phyloP scores from a whole-genome alignment of 176 grass and related monocot genomes.

The Paspalum vaginatum region DNA sequence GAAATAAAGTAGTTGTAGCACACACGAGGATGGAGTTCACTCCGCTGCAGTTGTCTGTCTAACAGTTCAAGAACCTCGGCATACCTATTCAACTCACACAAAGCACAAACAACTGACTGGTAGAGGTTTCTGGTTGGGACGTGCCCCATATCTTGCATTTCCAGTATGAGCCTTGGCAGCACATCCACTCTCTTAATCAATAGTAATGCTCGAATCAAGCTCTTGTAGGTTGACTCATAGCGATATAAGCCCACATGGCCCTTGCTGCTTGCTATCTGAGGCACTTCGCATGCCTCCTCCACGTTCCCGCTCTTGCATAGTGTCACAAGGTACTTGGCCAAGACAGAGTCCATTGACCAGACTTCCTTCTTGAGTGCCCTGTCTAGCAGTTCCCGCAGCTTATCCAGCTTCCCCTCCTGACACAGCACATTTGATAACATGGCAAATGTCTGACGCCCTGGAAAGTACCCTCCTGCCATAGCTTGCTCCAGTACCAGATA shows the following conservation, averaged over 20 bases:
- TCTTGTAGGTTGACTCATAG: slow-evolving; percentile 77
- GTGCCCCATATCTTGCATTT: slow-evolving; percentile 96
- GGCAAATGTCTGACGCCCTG: slow-evolving; percentile 66
- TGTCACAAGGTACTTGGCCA: slow-evolving; percentile 74
- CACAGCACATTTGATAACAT: slow-evolving; percentile 79
- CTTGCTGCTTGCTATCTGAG: slow-evolving; percentile 55
- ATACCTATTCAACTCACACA: slow-evolving; percentile 72
- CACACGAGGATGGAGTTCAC: slow-evolving; percentile 49
- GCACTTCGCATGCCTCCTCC: slow-evolving; percentile 60
- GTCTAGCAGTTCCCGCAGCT: slow-evolving; percentile 68
- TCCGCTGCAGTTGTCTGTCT: slow-evolving; percentile 67
- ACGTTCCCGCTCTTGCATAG: slow-evolving; percentile 78
- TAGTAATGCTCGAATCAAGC: slow-evolving; percentile 76
- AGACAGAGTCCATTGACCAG: slow-evolving; percentile 50
- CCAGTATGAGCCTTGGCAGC: slow-evolving; percentile 74
- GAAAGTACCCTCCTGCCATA: slow-evolving; percentile 69
- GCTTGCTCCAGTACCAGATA: slow-evolving; percentile 72
- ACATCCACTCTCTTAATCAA: slow-evolving; percentile 61
- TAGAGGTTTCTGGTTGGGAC: slow-evolving; percentile 69
- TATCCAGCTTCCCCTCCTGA: slow-evolving; percentile 75
- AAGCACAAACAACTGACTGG: slow-evolving; percentile 61
- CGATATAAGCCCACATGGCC: slow-evolving; percentile 50
- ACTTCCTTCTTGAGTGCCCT: slow-evolving; percentile 67
- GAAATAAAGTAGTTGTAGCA: slow-evolving; percentile 89
- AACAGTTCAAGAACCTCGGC: slow-evolving; percentile 67